Evolutionary conservation across 441 rosid species (phyloP).

Genomic region (Hypseocharis bilobata): DNA sequence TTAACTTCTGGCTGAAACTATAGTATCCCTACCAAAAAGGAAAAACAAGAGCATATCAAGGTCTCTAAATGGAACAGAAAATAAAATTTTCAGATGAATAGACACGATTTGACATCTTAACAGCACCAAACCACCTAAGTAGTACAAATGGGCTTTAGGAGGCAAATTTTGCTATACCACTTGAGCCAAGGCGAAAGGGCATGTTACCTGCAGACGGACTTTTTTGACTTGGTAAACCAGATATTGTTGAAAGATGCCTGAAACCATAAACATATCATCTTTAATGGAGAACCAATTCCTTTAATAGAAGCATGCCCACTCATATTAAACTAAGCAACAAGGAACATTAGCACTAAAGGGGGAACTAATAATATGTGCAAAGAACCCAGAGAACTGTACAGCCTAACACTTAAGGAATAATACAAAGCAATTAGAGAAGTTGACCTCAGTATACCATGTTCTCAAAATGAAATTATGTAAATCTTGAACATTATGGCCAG

Average conservation of each 20-base stretch:
- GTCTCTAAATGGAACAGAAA: constrained; percentile 6
- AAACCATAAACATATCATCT: constrained; percentile 20
- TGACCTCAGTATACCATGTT: not conserved
- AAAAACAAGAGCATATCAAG: constrained; percentile 19
- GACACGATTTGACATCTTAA: not conserved
- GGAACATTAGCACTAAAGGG: constrained; percentile 6
- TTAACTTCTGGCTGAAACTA: constrained; percentile 94
- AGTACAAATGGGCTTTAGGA: constrained; percentile 2
- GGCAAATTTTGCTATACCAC: not conserved
- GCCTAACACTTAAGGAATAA: not conserved
- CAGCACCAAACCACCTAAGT: constrained; percentile 1
- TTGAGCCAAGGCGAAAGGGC: not conserved
- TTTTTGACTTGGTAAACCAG: constrained; percentile 84
- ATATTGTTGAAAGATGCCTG: constrained; percentile 82
- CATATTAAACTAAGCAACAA: constrained; percentile 2
- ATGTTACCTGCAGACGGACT: constrained; percentile 72
- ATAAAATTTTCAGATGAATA: constrained; percentile 3
- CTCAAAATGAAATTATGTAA: not conserved
- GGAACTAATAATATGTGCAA: constrained; percentile 1
- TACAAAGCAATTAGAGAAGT: not conserved
- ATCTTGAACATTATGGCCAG: not conserved
- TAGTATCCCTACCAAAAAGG: constrained; percentile 63
- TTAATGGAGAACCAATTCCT: constrained; percentile 4
- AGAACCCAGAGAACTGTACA: not conserved
- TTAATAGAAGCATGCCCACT: not conserved